Base-by-base conservation (phyloP, 2,329 filamentous ascomycete genomes). In the Penicillium oxalicum region DNA sequence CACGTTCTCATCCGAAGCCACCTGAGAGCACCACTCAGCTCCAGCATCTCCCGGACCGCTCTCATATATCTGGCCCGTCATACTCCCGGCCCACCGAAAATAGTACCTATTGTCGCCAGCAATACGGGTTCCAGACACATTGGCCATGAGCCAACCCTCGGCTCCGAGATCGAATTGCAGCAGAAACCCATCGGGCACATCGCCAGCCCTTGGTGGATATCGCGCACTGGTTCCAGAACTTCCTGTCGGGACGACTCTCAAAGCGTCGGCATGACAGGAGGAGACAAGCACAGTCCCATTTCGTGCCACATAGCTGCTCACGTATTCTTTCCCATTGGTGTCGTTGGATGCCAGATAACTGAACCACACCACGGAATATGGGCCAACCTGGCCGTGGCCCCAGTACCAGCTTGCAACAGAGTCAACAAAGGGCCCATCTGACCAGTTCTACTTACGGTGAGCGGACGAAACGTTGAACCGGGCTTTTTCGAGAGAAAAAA, bases 331-430 rank as follows among this genome's bases (percentile, higher is more conserved):
- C 9, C 50, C 56, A 5, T 57, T 61, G 4, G 56, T 47, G n/a
- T 48, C 35, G 9, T 56, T 51, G 2, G 47, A 37, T 5, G 48
- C 48, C 13, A 70, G 46, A 2, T 62, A 59, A 46, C 70, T 65
- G 51, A 74, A 71, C 73, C 72, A 77, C 24, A 76, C 69, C 25
- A 76, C 51, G 2, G 70, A 68, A 62, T 74, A 75, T 0, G 62
- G 56, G 0, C 71, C 73, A 1, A 75, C 46, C 24, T 60, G 61
- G 3, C 61, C 72, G 48, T 74, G 74, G n/a, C 74, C 73, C 70
- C 71, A 75, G 55, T 74, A 73, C 68, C 71, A 74, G 29, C 61
- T 67, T 29, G 51, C 47, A 7, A 70, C 56, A 12, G 55, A 61
- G 4, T 59, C 46, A 9, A 47, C 28, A 46, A 75, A 71, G 1